These are phyloP conservation scores for Amniculicola lignicola DNA, from an alignment of 495 filamentous ascomycete genomes.

Conservation along the genomic window DNA sequence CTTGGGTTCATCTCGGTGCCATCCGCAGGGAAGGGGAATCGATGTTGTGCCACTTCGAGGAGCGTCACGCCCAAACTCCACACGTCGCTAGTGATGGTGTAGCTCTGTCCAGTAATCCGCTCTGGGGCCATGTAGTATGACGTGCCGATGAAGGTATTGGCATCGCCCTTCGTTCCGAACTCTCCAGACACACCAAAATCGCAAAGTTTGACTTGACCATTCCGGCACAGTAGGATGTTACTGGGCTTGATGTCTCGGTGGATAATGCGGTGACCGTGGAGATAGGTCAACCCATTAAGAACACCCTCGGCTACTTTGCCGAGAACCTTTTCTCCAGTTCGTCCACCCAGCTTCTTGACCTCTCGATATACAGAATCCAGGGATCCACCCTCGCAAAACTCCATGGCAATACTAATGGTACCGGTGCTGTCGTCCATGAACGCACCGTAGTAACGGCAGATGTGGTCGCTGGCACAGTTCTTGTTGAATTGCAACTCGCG, in stretches of 20 bases:
- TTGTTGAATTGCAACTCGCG: constrained; percentile 97
- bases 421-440: constrained; percentile 90
- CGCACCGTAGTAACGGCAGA: constrained; percentile 95
- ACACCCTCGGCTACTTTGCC: constrained; percentile 97
- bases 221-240: constrained; percentile 90
- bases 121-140: constrained; percentile 99
- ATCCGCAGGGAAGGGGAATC: constrained; percentile 96
- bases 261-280: constrained; percentile 96
- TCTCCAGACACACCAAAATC: constrained; percentile 97
- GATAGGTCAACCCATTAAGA: constrained; percentile 87
- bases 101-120: constrained; percentile 92
- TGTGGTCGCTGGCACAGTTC: constrained; percentile 87
- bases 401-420: constrained; percentile 98
- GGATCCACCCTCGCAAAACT: constrained; percentile 95
- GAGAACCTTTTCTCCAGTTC: constrained; percentile 96
- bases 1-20: constrained; percentile 87
- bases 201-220: constrained; percentile 93
- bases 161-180: constrained; percentile 96
- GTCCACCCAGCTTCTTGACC: constrained; percentile 88
- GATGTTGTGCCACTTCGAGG: constrained; percentile 94
- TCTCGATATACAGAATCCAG: constrained; percentile 95
- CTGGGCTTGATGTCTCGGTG: constrained; percentile 98
- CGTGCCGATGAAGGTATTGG: constrained; percentile 98
- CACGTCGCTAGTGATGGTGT: constrained; percentile 97
- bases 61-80: constrained; percentile 96